phyloP scores from a whole-genome alignment of 306 rosid genomes.

The Purshia tridentata region DNA sequence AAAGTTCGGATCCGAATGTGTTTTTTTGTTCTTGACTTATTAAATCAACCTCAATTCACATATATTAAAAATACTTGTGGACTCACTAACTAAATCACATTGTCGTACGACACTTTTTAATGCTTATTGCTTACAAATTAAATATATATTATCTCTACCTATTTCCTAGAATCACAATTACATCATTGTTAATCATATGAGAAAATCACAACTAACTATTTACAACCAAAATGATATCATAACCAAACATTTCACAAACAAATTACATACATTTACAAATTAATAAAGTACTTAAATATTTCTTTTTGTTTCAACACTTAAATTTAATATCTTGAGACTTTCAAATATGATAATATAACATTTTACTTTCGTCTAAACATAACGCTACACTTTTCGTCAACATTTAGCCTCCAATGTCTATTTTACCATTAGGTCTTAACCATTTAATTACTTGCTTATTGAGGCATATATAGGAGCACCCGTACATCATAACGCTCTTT shows the following conservation, averaged over 20 bases:
- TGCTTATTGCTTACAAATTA: not conserved
- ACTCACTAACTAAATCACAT: slow-evolving; percentile 1
- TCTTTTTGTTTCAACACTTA: too few relatives aligned
- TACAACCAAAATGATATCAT: not conserved
- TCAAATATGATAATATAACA: too few relatives aligned
- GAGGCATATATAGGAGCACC: too few relatives aligned
- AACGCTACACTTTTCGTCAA: too few relatives aligned
- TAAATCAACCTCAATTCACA: too few relatives aligned
- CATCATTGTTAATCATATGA: slow-evolving; percentile 12
- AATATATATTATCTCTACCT: not conserved
- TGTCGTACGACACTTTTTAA: not conserved
- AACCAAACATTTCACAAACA: not conserved
- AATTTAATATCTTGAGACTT: too few relatives aligned
- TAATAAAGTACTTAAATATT: too few relatives aligned
- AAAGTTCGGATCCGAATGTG: too few relatives aligned
- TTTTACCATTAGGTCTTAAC: not conserved
- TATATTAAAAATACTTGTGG: not conserved
- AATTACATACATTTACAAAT: too few relatives aligned
- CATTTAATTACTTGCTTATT: not conserved
- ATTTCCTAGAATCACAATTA: not conserved
- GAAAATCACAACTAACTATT: not conserved
- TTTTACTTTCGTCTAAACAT: too few relatives aligned
- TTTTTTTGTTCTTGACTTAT: too few relatives aligned
- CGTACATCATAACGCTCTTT: too few relatives aligned
- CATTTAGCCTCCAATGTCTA: not conserved